These are phyloP conservation scores for Parietaria judaica DNA, from an alignment of 306 rosid genomes.

Conservation along the genomic window DNA sequence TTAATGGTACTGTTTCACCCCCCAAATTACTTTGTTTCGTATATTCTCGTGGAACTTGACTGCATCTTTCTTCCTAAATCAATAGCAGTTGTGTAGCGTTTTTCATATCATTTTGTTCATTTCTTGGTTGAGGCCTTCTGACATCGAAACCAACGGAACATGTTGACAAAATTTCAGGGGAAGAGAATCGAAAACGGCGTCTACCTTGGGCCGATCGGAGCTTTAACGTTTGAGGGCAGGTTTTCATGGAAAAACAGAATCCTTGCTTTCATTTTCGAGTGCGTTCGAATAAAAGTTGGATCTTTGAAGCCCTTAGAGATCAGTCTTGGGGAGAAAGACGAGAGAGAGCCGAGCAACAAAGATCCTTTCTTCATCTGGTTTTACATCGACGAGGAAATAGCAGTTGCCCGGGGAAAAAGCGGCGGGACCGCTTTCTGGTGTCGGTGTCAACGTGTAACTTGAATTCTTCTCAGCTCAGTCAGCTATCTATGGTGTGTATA, in stretches of 20 bases:
- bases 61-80: neutral
- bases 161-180: constrained; percentile 43
- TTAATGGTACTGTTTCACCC: no score
- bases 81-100: neutral
- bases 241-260: constrained; percentile 73
- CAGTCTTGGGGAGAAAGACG: constrained; percentile 65
- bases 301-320: constrained; percentile 67
- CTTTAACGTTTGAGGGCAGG: constrained; percentile 84
- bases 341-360: constrained; percentile 59
- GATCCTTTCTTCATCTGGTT: constrained; percentile 91
- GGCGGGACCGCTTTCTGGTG: constrained; percentile 97
- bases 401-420: constrained; percentile 87
- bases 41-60: neutral
- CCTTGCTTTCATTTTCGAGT: constrained; percentile 67
- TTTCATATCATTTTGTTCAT: neutral
- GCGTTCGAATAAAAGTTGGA: constrained; percentile 62
- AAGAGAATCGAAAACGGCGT: constrained; percentile 90
- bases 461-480: constrained; percentile 10
- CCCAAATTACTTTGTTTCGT: no score
- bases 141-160: constrained; percentile 16
- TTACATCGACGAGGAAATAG: constrained; percentile 88
- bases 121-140: constrained; percentile 15
- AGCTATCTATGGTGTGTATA: neutral
- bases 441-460: constrained; percentile 52
- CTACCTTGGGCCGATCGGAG: constrained; percentile 79